Evolutionary conservation across 352 stramenopile species (phyloP).

Genomic region (Phytophthora palmivora): DNA sequence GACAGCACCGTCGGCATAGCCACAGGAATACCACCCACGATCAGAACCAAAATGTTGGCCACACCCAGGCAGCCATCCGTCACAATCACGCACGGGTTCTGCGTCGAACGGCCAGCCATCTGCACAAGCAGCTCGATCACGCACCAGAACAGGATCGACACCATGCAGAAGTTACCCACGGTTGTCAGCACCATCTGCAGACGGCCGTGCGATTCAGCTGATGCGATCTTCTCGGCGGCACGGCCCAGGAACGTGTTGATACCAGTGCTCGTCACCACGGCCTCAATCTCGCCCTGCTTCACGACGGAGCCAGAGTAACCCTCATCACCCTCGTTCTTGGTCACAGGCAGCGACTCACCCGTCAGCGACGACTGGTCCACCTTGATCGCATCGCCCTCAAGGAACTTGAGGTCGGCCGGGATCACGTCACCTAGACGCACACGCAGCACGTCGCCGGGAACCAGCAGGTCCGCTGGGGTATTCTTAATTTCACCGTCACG

Average conservation of each 20-base stretch:
- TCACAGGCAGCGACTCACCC: conserved; percentile 94
- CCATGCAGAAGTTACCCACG: conserved; percentile 93
- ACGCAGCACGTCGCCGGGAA: conserved; percentile 77
- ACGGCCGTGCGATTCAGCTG: conserved; percentile 77
- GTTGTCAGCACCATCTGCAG: conserved; percentile 93
- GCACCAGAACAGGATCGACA: conserved; percentile 88
- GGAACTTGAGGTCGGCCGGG: conserved; percentile 91
- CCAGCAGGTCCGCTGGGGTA: conserved; percentile 66
- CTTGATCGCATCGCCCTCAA: conserved; percentile 83
- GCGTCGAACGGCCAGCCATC: conserved; percentile 64
- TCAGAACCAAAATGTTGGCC: conserved; percentile 86
- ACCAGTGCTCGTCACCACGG: conserved; percentile 89
- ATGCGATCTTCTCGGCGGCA: conserved; percentile 82
- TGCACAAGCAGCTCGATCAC: conserved; percentile 88
- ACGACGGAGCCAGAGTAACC: conserved; percentile 87
- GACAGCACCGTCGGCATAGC: conserved; percentile 94
- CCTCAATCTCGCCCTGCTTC: conserved; percentile 92
- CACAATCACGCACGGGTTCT: conserved; percentile 90
- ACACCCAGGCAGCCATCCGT: conserved; percentile 72
- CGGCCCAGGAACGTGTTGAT: conserved; percentile 92
- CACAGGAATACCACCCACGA: conserved; percentile 93
- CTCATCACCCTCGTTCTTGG: conserved; percentile 79
- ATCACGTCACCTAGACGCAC: conserved; percentile 92
- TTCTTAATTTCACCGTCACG: conserved; percentile 84
- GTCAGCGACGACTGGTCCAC: conserved; percentile 94